These are phyloP conservation scores for Musa troglodytarum DNA, from an alignment of 176 grass and related monocot genomes.

Conservation along the genomic window DNA sequence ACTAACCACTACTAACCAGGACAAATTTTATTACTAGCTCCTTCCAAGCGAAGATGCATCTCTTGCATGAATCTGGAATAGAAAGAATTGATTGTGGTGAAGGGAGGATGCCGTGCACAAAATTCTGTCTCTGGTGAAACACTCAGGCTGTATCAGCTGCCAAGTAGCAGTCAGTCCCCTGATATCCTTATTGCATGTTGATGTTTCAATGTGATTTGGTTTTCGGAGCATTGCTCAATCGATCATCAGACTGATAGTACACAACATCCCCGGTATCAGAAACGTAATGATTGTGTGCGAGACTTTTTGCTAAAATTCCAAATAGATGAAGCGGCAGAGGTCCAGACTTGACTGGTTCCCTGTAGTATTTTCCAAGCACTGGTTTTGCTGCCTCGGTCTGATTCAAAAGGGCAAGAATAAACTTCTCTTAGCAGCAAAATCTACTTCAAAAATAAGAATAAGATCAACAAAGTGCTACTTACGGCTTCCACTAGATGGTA, in stretches of 20 bases:
- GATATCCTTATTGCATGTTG: not conserved
- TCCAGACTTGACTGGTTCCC: constrained; percentile 62
- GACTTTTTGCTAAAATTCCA: constrained; percentile 50
- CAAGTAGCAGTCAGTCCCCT: not conserved
- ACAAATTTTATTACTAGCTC: not conserved
- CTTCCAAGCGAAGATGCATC: not conserved
- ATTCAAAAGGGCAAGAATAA: constrained; percentile 1
- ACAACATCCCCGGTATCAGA: constrained; percentile 73
- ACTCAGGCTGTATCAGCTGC: too few relatives aligned
- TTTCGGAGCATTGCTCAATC: constrained; percentile 10
- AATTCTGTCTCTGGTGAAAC: too few relatives aligned
- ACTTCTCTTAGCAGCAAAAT: not conserved
- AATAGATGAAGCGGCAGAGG: constrained; percentile 59
- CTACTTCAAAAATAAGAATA: not conserved
- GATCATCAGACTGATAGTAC: constrained; percentile 64
- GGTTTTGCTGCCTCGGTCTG: constrained; percentile 72
- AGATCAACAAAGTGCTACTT: constrained; percentile 16
- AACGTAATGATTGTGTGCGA: constrained; percentile 63
- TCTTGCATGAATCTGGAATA: not conserved
- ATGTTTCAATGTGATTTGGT: constrained; percentile 11
- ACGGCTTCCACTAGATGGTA: constrained; percentile 88
- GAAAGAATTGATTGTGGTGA: not conserved
- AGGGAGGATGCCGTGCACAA: not conserved
- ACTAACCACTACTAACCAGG: too few relatives aligned
- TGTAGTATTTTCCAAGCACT: constrained; percentile 78